Base-by-base conservation (phyloP, 2,329 filamentous ascomycete species). In the Orbilia brochopaga region DNA sequence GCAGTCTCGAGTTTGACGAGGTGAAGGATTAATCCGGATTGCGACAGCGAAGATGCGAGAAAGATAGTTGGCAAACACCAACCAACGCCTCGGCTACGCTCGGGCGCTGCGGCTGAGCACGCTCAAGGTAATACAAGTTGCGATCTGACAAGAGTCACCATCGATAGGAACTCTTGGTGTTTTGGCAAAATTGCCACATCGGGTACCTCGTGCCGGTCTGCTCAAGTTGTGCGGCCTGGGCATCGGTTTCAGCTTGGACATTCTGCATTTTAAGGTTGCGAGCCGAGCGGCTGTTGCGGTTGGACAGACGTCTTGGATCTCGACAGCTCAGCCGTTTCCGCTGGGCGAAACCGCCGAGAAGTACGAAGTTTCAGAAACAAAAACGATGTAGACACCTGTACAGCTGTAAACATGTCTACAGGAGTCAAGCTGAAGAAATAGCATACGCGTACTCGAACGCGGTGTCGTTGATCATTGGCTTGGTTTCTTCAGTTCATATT, bases 161-260 rank as follows among this genome's bases (percentile, higher is more conserved):
- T 59, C 24, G 51, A 67, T 30, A 24, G 10, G 4, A 46, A 53
- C 6, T 67, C 64, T 69, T 69, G 64, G 64, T 61, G 64, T 69
- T 69, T 69, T 69, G 56, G 64, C 55, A 44, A 61, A 69, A 69
- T 69, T 69, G 50, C 64, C 64, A n/a, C 44, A 61, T 69, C 44
- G 40, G 56, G 64, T 21, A 60, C 40, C 21, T 61, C 46, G 17
- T 50, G 50, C 48, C 53, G 42, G 7, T 2, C 35, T 21, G 23
- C 21, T 51, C 23, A 2, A 2, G 21, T 23, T 32, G 24, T 17
- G 5, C 37, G 53, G 40, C 27, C 53, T 27, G 54, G 53, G 42
- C 30, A 44, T 46, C 50, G 32, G 52, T 24, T 46, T 4, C 50
- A 23, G 24, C 27, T 24, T 64, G 52, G 52, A 54, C 44, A 59